These are phyloP conservation scores for Trichoderma polysporum DNA, from an alignment of 2,329 filamentous ascomycete species.

Conservation along the genomic window DNA sequence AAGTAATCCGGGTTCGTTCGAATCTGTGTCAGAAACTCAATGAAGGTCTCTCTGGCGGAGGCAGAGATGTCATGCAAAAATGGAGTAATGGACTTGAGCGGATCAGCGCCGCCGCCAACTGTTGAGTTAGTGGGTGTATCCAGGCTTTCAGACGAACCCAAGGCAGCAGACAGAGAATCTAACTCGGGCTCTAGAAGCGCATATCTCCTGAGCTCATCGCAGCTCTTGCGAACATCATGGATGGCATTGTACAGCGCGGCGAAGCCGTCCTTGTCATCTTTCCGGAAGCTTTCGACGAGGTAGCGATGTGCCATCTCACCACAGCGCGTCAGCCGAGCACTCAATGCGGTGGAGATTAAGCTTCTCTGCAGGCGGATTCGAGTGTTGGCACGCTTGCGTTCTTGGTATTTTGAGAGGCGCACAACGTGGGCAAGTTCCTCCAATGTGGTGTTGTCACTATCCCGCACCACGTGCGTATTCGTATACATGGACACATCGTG, in stretches of 20 bases:
- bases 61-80: constrained; percentile 73
- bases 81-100: constrained; percentile 47
- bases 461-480: constrained; percentile 59
- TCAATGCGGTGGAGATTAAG: constrained; percentile 72
- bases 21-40: constrained; percentile 78
- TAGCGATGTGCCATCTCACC: constrained; percentile 73
- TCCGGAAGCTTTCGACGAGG: constrained; percentile 74
- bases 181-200: constrained; percentile 71
- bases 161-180: constrained; percentile 51
- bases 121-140: constrained; percentile 47
- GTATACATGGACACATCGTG: constrained; percentile 66
- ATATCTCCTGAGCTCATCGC: constrained; percentile 69
- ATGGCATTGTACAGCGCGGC: constrained; percentile 72
- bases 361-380: constrained; percentile 72
- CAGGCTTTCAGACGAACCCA: constrained; percentile 49
- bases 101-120: constrained; percentile 37
- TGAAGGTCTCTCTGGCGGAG: constrained; percentile 70
- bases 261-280: constrained; percentile 77
- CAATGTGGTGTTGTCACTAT: constrained; percentile 66
- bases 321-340: constrained; percentile 70
- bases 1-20: constrained; percentile 86
- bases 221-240: constrained; percentile 75
- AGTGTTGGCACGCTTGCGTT: constrained; percentile 73
- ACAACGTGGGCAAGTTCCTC: constrained; percentile 78
- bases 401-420: constrained; percentile 75